phyloP scores from a whole-genome alignment of 257 asterid genomes.

The Solanum pinnatisectum region DNA sequence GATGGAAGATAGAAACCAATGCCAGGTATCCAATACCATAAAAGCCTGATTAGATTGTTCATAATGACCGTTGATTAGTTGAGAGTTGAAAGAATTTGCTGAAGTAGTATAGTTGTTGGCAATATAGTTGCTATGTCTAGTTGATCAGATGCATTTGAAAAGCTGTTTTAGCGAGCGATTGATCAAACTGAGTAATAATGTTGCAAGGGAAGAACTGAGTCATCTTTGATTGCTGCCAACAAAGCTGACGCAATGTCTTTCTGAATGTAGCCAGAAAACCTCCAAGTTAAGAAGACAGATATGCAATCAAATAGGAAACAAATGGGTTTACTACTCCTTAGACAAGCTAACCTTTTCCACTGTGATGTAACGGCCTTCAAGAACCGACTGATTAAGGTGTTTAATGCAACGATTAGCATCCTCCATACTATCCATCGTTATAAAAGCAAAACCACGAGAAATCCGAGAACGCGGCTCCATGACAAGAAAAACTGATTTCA shows the following conservation, averaged over 20 bases:
- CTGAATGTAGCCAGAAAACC: slow-evolving; percentile 97
- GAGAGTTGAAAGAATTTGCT: slow-evolving; percentile 84
- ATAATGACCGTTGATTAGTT: slow-evolving; percentile 86
- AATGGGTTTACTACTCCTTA: slow-evolving; percentile 13
- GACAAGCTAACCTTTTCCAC: slow-evolving; percentile 78
- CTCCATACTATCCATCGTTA: slow-evolving; percentile 27
- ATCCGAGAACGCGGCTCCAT: slow-evolving; percentile 27
- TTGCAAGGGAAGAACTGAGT: slow-evolving; percentile 92
- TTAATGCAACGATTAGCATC: slow-evolving; percentile 32
- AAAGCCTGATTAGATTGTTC: slow-evolving; percentile 89
- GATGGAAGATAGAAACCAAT: slow-evolving; percentile 27
- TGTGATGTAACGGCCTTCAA: slow-evolving; percentile 46
- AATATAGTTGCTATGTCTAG: slow-evolving; percentile 83
- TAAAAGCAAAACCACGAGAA: slow-evolving; percentile 37
- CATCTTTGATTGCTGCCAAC: slow-evolving; percentile 98
- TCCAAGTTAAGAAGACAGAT: slow-evolving; percentile 70
- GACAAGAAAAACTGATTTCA: slow-evolving; percentile 13
- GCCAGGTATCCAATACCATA: slow-evolving; percentile 82
- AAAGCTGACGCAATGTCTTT: slow-evolving; percentile 83
- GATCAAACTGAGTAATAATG: slow-evolving; percentile 52
- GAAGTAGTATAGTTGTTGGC: slow-evolving; percentile 93
- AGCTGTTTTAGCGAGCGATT: slow-evolving; percentile 82
- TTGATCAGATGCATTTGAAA: slow-evolving; percentile 91
- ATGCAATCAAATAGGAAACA: slow-evolving; percentile 27
- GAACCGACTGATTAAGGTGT: slow-evolving; percentile 30